Evolutionary conservation across 2,329 filamentous ascomycete genomes (phyloP), one percentile per base, ranked within the genome.

Genomic region (Bipolaris zeicola): DNA sequence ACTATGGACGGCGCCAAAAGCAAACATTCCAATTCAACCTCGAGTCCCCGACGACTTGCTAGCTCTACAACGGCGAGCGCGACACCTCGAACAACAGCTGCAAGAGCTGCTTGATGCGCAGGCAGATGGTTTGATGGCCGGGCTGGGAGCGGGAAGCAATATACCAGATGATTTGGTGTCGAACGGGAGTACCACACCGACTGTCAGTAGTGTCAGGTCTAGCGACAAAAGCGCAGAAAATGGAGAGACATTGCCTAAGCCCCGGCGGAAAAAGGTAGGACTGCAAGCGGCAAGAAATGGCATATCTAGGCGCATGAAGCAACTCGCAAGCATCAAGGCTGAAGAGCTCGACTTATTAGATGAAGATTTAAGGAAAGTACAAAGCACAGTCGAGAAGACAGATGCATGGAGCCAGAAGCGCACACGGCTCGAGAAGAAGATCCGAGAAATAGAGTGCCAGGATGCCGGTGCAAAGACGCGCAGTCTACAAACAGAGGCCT

Each of bases 331-430:
- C 7, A 77, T 93, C 24, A 91, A 91, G 69, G 79, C 79, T 3
- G 88, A 92, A 55, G 89, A 92, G 75, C 79, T 87, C n/a, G 79
- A 81, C 0, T 79, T 86, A 22, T 76, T 92, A 1, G 80, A 83
- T 3, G 76, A 79, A 1, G 85, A 88, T 2, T 72, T 90, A 34
- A 76, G 78, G 3, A 79, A 84, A 52, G 81, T 88, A 13, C 83
- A 85, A 56, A 76, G 79, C 3, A 86, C 85, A 0, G 76, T 92
- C 0, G 77, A 80, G 1, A 84, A 84, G 63, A 79, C 91, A 5
- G 81, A 84, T 6, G 78, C 81, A 6, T 85, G 91, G 71, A 80
- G 80, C 11, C 76, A 80, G 16, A 87, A 89, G 64, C 77, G 88
- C 46, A 72, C 79, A 1, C 79, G 80, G 1, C 79, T 86, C 48